Base-by-base conservation (phyloP, 2,329 filamentous ascomycete species). In the Lachnellula suecica region DNA sequence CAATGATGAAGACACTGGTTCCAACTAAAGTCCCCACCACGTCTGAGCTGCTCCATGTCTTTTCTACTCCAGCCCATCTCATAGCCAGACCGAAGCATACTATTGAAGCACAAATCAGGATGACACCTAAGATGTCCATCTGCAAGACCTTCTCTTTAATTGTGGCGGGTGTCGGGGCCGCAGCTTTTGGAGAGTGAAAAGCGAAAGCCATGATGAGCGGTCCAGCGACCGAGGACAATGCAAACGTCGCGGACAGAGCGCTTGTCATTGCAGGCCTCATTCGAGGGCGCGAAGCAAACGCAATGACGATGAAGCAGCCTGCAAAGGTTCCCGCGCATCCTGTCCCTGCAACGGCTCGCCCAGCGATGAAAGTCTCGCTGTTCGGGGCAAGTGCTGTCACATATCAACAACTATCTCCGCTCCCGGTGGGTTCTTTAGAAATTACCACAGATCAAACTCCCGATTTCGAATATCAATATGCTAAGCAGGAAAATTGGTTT, bases 211-310 rank as follows among this genome's bases (percentile, higher is more conserved):
- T n/a, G 31, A 35, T 35, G 31, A 15, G 31, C 1, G 68, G 68
- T 9, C 64, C 67, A 41, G 59, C 52, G 2, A 67, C 48, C 6
- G 58, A 37, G 4, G 58, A 41, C 17, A 62, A 38, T 1, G 52
- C 55, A 54, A 50, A 65, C 9, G 49, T 52, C 31, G 54, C 58
- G 49, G 61, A 63, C 43, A 69, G 79, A 44, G 88, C 67, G 2
- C 84, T 84, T 54, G 83, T 84, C 62, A 83, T 50, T 2, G 44
- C 47, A 7, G 56, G 49, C 15, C 50, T 31, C 5, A 49, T 44
- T 11, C 34, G n/a, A 8, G 64, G 66, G 6, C 59, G 54, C 1
- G 63, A 65, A 15, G 38, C 61, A 61, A 42, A 65, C 35, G 37
- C 52, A 27, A 57, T 44, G 19, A 60, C 40, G 51, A 53, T 57